phyloP scores from a whole-genome alignment of 2,329 filamentous ascomycete species.

The Cadophora sp. region DNA sequence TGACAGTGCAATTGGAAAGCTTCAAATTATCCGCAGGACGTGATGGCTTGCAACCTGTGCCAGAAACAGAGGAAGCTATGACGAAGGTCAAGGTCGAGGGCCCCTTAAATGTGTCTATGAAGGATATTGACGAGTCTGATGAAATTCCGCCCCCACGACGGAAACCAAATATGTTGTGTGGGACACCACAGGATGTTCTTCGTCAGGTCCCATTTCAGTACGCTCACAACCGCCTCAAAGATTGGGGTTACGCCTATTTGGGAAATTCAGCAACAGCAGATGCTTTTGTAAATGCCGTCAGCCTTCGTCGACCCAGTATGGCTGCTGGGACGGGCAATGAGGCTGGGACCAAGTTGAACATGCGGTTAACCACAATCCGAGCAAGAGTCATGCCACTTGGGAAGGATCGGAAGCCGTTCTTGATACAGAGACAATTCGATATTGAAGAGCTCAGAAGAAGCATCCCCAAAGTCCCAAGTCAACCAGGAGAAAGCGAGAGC shows the following conservation, averaged over 20 bases:
- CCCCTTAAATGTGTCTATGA: slow-evolving; percentile 6
- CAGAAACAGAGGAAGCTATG: slow-evolving; percentile 21
- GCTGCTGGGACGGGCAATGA: slow-evolving; percentile 14
- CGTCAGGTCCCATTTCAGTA: slow-evolving; percentile 36
- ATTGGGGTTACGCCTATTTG: slow-evolving; percentile 52
- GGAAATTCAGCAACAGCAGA: slow-evolving; percentile 51
- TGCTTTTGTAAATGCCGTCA: slow-evolving; percentile 53
- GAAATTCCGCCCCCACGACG: neutral
- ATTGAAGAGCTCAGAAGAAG: slow-evolving; percentile 55
- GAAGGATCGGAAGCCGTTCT: slow-evolving; percentile 52
- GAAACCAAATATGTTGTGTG: slow-evolving; percentile 21
- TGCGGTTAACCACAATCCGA: slow-evolving; percentile 47
- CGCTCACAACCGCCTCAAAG: slow-evolving; percentile 47
- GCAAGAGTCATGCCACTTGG: slow-evolving; percentile 52
- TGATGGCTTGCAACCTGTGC: slow-evolving; percentile 25
- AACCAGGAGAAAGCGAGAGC: neutral
- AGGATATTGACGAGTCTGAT: neutral
- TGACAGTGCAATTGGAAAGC: slow-evolving; percentile 25
- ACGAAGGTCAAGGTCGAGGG: slow-evolving; percentile 22
- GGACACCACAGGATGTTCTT: slow-evolving; percentile 22
- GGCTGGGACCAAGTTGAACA: neutral
- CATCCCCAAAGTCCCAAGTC: slow-evolving; percentile 45
- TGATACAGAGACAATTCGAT: slow-evolving; percentile 58
- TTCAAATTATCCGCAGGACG: slow-evolving; percentile 28
- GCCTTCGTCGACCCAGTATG: slow-evolving; percentile 46